Base-by-base conservation (phyloP, 2,329 filamentous ascomycete genomes). In the Sarocladiaceae sp. region DNA sequence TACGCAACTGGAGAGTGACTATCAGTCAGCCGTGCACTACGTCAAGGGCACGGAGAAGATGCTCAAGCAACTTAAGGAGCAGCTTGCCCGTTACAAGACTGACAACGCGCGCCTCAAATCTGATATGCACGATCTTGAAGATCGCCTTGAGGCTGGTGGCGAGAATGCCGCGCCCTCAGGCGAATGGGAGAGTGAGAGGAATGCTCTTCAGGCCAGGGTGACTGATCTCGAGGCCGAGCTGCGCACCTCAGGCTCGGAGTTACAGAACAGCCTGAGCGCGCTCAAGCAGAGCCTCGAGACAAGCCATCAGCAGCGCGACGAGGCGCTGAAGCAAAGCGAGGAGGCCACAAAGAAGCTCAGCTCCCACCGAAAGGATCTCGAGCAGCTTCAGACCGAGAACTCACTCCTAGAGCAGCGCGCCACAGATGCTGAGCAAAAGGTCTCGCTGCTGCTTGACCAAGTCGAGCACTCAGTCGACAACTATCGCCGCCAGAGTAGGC, bases 31-130 rank as follows among this genome's bases (percentile, higher is more conserved):
- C 15, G 92, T 97, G 48, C 94, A 97, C 69, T 99, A 99, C 64
- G 90, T 99, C 59, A 95, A 96, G 70, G 94, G 94, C 54, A 97
- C 94, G 1, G 94, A 99, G 71, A 97, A 97, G 79, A 97, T 99
- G 91, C 82, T 99, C 47, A 92, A 94, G 70, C 93, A 95, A 69
- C 93, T 99, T 79, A 97, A 97, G 74, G 91, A 97, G 63, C 94
- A 99, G 71, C 78, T 99, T n/a, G 79, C 87, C 52, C 89, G 91
- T 53, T 94, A 95, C 72, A 97, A 97, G 78, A 73, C 83, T 12
- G 88, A 94, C 55, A 97, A 97, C 63, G 75, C 78, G 17, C 87
- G 88, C 55, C 76, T 99, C 36, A 92, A 94, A 68, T 80, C 84
- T 44, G 90, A 97, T 62, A 75, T 97, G n/a, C 80, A 87, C 33